These are phyloP conservation scores for Brassica nigra DNA, from an alignment of 345 rosid genomes.

Conservation along the genomic window DNA sequence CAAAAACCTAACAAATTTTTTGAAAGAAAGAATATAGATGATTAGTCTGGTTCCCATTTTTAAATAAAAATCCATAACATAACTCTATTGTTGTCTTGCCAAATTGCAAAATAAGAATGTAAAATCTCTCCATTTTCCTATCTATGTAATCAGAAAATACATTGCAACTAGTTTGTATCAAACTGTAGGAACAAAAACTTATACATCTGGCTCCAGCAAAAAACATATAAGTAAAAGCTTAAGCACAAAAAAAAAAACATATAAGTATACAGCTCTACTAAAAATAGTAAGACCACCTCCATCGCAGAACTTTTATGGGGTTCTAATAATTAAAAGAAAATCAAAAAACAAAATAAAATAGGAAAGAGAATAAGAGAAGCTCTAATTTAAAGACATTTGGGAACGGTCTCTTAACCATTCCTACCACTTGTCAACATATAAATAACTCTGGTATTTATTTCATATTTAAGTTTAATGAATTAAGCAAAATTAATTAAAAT, in stretches of 20 bases:
- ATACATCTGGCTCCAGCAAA: neutral
- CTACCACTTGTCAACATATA: no score
- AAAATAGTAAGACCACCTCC: no score
- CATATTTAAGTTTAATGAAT: no score
- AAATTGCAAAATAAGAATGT: neutral
- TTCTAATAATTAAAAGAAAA: no score
- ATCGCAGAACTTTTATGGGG: no score
- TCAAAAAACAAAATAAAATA: no score
- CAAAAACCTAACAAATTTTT: neutral
- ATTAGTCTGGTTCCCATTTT: neutral
- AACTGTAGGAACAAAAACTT: neutral
- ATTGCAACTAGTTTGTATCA: slow-evolving; percentile 11
- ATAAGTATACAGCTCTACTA: neutral
- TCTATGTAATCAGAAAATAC: neutral
- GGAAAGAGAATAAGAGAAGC: no score
- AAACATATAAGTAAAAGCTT: neutral
- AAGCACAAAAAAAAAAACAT: neutral
- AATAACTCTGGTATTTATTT: no score
- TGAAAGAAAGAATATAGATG: neutral
- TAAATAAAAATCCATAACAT: neutral
- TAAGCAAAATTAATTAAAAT: no score
- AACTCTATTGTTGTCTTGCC: neutral
- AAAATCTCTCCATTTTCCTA: neutral
- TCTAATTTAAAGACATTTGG: no score
- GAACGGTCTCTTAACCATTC: no score